Conservation (phyloP, 257 asterid genomes). For the Agastache rugosa region DNA sequence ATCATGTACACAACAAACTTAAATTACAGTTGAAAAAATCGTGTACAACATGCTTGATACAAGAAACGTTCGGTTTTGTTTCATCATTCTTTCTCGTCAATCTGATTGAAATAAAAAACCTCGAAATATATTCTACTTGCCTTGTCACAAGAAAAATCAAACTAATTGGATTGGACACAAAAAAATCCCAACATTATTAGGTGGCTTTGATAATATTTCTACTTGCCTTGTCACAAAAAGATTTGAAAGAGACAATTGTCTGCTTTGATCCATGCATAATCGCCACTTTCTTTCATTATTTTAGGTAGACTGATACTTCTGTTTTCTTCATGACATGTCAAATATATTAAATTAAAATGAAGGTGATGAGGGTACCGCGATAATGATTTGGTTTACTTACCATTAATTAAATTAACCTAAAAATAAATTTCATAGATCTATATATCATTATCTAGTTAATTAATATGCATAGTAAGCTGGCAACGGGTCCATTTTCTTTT, state of each 20-base stretch:
- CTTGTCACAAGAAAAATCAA: not conserved
- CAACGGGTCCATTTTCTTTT: not conserved
- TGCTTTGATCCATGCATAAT: conserved; percentile 18
- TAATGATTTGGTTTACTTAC: not conserved
- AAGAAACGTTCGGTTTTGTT: not conserved
- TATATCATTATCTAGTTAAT: not conserved
- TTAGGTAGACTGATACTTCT: conserved; percentile 20
- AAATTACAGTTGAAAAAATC: not conserved
- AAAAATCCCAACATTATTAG: conserved; percentile 9
- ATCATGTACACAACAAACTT: too few relatives aligned
- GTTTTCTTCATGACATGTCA: conserved; percentile 11
- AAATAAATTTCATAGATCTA: not conserved
- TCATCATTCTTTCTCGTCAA: not conserved
- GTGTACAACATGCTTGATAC: not conserved
- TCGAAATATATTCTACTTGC: not conserved
- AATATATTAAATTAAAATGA: not conserved
- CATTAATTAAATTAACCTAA: not conserved
- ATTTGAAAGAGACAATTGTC: conserved; percentile 9
- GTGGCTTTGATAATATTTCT: conserved; percentile 19
- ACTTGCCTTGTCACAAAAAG: not conserved
- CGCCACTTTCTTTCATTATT: not conserved
- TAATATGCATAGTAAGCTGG: not conserved
- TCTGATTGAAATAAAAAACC: not conserved
- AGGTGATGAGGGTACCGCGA: not conserved
- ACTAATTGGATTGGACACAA: conserved; percentile 12